Percentiles rank a stretch among this genome's conserved stretches.
Evolutionary conservation across 345 rosid species (phyloP).

Genomic region (Pistacia vera): DNA sequence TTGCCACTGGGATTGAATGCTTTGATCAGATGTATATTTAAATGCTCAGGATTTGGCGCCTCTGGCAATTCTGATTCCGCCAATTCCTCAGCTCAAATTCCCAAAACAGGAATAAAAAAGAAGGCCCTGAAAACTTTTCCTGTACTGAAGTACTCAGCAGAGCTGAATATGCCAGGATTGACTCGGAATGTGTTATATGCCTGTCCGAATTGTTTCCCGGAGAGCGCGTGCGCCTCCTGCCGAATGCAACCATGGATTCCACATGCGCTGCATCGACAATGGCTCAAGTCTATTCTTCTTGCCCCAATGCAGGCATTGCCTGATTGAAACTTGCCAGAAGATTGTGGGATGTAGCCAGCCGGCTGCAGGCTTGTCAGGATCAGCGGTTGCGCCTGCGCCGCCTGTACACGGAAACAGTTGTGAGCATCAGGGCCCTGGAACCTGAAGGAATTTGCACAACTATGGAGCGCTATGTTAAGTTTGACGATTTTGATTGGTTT

Average conservation of each 20-base stretch:
- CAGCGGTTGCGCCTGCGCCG: background rate
- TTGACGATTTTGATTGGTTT: background rate
- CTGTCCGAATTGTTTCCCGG: conserved; percentile 3
- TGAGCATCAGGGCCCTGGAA: conserved; percentile 35
- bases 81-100: conserved; percentile 35
- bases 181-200: conserved; percentile 17
- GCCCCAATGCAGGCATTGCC: conserved; percentile 62
- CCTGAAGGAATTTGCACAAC: conserved; percentile 35
- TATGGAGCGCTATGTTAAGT: conserved; percentile 24
- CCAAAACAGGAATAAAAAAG: conserved; percentile 68
- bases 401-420: conserved; percentile 15
- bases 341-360: conserved; percentile 23
- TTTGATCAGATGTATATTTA: conserved; percentile 60
- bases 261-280: conserved; percentile 62
- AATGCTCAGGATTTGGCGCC: conserved; percentile 41
- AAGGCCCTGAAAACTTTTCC: conserved; percentile 58
- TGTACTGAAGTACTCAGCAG: conserved; percentile 8
- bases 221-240: conserved; percentile 45
- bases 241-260: conserved; percentile 74
- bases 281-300: conserved; percentile 68
- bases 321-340: conserved; percentile 36
- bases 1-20: conserved; percentile 68
- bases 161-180: conserved; percentile 6
- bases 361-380: conserved; percentile 16
- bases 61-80: conserved; percentile 16